Conservation (phyloP, 2,329 filamentous ascomycete species). For the Cyanodermella asteris region DNA sequence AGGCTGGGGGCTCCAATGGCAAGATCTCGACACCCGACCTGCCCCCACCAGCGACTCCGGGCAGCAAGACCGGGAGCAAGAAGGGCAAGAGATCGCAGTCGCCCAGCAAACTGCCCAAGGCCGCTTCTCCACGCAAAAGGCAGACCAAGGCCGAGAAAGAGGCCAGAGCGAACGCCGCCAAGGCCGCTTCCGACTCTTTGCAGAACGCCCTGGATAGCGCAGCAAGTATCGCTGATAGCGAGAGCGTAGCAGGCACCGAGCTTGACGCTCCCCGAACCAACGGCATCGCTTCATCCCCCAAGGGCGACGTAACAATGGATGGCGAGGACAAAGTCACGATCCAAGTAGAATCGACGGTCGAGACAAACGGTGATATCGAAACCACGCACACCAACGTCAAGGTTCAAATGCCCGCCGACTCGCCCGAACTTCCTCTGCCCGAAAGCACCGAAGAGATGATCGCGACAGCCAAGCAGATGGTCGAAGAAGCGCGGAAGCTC, state of each 20-base stretch:
- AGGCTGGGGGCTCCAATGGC: constrained; percentile 20
- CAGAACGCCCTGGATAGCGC: constrained; percentile 26
- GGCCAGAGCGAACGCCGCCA: constrained; percentile 25
- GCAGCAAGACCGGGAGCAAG: constrained; percentile 36
- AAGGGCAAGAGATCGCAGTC: constrained; percentile 26
- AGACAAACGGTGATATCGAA: constrained; percentile 37
- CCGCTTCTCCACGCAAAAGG: constrained; percentile 32
- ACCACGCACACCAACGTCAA: constrained; percentile 52
- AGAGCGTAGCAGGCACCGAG: no score
- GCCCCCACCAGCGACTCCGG: constrained; percentile 18
- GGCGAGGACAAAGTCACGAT: constrained; percentile 41
- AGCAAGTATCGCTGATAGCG: constrained; percentile 13
- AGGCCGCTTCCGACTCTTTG: constrained; percentile 24
- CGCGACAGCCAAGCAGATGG: constrained; percentile 65
- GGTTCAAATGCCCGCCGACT: constrained; percentile 49
- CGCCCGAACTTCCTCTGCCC: constrained; percentile 45
- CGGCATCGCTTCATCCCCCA: constrained; percentile 6
- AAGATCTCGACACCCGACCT: constrained; percentile 10
- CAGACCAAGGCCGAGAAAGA: constrained; percentile 27
- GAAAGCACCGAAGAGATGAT: constrained; percentile 71
- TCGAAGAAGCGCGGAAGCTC: constrained; percentile 16
- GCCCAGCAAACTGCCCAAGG: constrained; percentile 14
- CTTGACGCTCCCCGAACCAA: no score
- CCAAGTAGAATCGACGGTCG: constrained; percentile 43
- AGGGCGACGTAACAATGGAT: constrained; percentile 12